Evolutionary conservation across 2,329 filamentous ascomycete genomes (phyloP), one percentile per base, ranked within the genome.

Genomic region (Catunica adiposa): DNA sequence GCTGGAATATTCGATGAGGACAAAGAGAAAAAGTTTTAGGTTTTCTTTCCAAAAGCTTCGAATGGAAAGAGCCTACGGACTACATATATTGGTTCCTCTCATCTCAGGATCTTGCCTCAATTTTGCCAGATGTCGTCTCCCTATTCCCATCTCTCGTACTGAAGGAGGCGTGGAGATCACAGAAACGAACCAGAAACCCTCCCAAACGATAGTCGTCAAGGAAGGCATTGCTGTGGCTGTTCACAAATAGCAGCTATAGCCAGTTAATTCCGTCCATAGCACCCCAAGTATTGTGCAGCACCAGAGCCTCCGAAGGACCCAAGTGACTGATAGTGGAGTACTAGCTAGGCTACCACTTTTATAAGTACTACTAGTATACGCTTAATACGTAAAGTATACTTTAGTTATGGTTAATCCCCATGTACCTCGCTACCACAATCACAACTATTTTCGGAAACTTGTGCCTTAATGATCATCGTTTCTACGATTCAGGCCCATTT

Each of bases 141-240:
- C 20, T 3, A 22, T 25, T 11, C 3, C 26, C 9, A 9, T 20
- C 7, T 48, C 2, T 48, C 8, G 22, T 25, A 48, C 44, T 48
- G 20, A 48, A n/a, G 37, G 37, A 8, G 37, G 51, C 51, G 37
- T 53, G 51, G 8, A n/a, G 44, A 48, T 48, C 20, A 20, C 22
- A 26, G 51, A 53, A 53, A 53, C 51, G 51, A 44, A 53, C 51
- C 37, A 44, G 51, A 53, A 53, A 53, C 51, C 8, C 22, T 44
- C 23, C 37, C 37, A 44, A 53, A 53, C 51, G 23, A 53, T 44
- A 14, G 22, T 20, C 7, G 4, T 25, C 34, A 53, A 25, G 31
- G 17, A 25, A 38, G 14, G 31, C 40, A 17, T n/a, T 22, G 20
- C 29, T 34, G 29, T 44, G 20, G 3, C 20, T 44, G 40, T 22